A percentile compares a stretch with the other conserved stretches of the same genome.
phyloP scores from a whole-genome alignment of 768 basidiomycete species.

The Rickenella mellea region DNA sequence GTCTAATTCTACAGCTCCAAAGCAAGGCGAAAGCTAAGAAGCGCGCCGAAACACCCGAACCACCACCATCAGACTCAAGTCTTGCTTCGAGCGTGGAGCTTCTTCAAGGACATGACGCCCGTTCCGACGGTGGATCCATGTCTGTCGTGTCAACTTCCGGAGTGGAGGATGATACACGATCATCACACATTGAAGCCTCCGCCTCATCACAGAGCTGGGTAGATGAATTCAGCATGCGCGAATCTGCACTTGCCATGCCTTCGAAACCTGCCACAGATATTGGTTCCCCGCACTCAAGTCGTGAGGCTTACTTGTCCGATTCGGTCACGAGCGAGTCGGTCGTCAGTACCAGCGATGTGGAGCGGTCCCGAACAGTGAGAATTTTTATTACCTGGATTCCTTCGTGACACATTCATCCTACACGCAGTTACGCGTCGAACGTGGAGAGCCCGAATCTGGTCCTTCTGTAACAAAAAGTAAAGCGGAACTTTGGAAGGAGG shows the following conservation, averaged over 20 bases:
- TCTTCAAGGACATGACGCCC: conserved; percentile 24
- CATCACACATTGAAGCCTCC: conserved; percentile 13
- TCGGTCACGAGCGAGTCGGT: conserved; percentile 13
- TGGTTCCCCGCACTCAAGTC: conserved; percentile 7
- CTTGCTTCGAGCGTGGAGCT: conserved; percentile 27
- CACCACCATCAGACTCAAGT: conserved; percentile 16
- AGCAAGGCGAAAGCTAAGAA: conserved; percentile 28
- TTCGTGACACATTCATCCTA: background rate
- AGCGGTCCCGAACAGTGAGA: conserved; percentile 4
- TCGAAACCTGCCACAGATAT: background rate
- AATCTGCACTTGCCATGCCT: background rate
- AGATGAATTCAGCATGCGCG: conserved; percentile 21
- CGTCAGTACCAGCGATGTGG: conserved; percentile 7
- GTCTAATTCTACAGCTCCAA: conserved; percentile 48
- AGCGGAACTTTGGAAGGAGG: conserved; percentile 84
- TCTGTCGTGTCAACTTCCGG: conserved; percentile 31
- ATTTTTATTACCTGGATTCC: too few species aligned
- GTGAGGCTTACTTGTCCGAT: conserved; percentile 8
- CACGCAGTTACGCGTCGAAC: background rate
- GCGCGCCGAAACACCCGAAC: conserved; percentile 8
- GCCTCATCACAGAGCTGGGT: conserved; percentile 36
- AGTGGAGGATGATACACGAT: conserved; percentile 30
- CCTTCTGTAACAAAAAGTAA: conserved; percentile 41
- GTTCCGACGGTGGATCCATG: conserved; percentile 33
- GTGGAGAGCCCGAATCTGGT: conserved; percentile 5